Evolutionary conservation across 148 eudicot genomes (phyloP), one percentile per base, ranked within the genome.

Genomic region (Camellia sinensis): DNA sequence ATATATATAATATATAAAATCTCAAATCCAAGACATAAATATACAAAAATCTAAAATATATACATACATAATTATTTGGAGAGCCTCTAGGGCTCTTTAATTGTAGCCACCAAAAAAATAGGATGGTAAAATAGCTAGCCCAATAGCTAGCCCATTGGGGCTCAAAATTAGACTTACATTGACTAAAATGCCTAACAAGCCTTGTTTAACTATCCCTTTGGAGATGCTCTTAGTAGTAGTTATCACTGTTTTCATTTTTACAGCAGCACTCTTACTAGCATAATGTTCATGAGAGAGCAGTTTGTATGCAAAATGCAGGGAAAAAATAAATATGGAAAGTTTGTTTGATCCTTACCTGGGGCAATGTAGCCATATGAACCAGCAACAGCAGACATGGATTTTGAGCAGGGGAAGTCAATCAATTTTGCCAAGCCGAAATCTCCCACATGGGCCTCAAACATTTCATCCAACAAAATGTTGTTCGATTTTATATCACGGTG

Each of bases 351-450:
- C 79, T 83, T 87, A 95, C 98, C 97, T 67, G 98, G 98, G 67
- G 98, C 97, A 81, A 95, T 95, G 87, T 95, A 95, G 84, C 98
- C 98, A 74, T 91, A 95, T 15, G 98, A 95, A 73, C 98, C 98
- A 78, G 98, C 98, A 80, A 95, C 89, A 46, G 92, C 93, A 67
- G 98, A 91, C 90, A 91, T 91, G 60, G 98, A 93, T 86, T 88
- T 90, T 5, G 97, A 89, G 52, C 85, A 80, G 0, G 98, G 91
- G 84, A 91, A 84, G 83, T 93, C 98, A 46, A 95, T 87, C 76
- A 95, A 83, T 88, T 95, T 95, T 2, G 98, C 98, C 88, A 95
- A 80, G 60, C 98, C 97, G 52, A 93, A 95, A 85, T 95, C 98
- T 37, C 96, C 98, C 21, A 95, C 98, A 75, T 89, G 97, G 29